These are phyloP conservation scores for Diplodia seriata DNA, from an alignment of 2,329 filamentous ascomycete species.

Conservation along the genomic window DNA sequence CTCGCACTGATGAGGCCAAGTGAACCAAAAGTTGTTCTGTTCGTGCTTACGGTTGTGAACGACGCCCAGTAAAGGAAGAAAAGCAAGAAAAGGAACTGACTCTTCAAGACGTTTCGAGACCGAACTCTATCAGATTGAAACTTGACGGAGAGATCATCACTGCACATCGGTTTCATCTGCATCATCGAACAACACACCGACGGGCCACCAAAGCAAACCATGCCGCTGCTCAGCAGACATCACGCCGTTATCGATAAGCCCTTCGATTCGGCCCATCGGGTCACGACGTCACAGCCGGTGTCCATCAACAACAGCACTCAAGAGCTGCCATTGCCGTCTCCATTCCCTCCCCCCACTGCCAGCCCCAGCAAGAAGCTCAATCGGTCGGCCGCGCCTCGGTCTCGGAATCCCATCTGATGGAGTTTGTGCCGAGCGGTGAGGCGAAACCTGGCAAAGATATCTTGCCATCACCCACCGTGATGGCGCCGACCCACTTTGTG, in stretches of 20 bases:
- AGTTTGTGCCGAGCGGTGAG: conserved; percentile 9
- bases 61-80: too few species aligned
- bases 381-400: background rate
- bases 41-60: too few species aligned
- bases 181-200: background rate
- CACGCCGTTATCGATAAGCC: background rate
- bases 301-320: too few species aligned
- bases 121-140: too few species aligned
- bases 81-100: too few species aligned
- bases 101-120: too few species aligned
- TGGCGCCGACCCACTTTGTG: conserved; percentile 3
- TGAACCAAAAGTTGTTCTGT: background rate
- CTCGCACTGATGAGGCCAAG: background rate
- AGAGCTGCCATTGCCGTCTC: too few species aligned
- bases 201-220: background rate
- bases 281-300: background rate
- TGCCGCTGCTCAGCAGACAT: background rate
- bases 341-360: too few species aligned
- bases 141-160: background rate
- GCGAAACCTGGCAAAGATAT: background rate
- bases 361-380: background rate
- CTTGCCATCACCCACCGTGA: conserved; percentile 1
- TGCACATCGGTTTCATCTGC: background rate
- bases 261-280: background rate
- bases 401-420: background rate